These are phyloP conservation scores for Arabis alpina DNA, from an alignment of 345 rosid genomes.

Conservation along the genomic window DNA sequence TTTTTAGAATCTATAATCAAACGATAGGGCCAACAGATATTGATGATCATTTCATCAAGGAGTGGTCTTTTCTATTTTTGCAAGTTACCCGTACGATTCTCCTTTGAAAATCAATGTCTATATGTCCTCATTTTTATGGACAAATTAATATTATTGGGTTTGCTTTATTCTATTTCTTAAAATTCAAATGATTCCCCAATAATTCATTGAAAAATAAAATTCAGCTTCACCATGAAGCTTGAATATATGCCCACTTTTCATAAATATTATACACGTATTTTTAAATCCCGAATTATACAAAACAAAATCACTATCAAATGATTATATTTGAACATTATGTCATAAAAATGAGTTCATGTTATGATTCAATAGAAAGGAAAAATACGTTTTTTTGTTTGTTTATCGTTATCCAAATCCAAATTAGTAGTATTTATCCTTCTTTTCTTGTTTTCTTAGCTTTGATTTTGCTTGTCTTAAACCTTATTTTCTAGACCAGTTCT, in stretches of 20 bases:
- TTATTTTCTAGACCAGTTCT: too few species aligned
- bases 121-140: constrained; percentile 41
- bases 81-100: constrained; percentile 37
- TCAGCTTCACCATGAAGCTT: constrained; percentile 41
- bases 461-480: too few species aligned
- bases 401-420: too few species aligned
- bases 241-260: constrained; percentile 19
- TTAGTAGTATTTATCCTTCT: too few species aligned
- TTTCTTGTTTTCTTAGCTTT: too few species aligned
- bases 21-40: neutral
- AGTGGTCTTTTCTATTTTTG: constrained; percentile 33
- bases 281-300: neutral
- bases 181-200: constrained; percentile 49
- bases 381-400: too few species aligned
- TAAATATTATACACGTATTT: constrained; percentile 12
- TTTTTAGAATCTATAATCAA: neutral
- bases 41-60: constrained; percentile 5
- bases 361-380: neutral
- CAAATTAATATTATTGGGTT: constrained; percentile 32
- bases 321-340: constrained; percentile 1
- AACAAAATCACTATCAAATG: neutral
- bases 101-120: constrained; percentile 32
- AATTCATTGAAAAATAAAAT: constrained; percentile 41
- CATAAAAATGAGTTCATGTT: neutral
- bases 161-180: constrained; percentile 41